Evolutionary conservation across 805 yeast species (phyloP), one percentile per base, ranked within the genome.

Genomic region (Yarrowia osloensis): DNA sequence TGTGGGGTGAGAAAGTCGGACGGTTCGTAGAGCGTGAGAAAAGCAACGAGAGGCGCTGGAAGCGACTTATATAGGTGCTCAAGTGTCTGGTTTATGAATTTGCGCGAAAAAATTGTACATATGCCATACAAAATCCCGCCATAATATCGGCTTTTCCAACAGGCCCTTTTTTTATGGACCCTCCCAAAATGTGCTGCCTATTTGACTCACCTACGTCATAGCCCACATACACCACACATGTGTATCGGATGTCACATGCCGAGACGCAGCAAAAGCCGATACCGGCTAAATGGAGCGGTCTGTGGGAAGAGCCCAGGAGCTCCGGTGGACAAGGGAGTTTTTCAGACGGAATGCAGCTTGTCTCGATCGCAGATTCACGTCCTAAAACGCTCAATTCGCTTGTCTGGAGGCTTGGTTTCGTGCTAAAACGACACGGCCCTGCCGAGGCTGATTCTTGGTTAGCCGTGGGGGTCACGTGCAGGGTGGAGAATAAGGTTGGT

Each of bases 171-270:
- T 42, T 33, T 35, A 46, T 46, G 33, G 52, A 12, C 35, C 11
- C 55, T 13, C 57, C 13, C 13, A 12, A 21, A 31, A 29, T 5
- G 31, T 49, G 28, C 21, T 52, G 40, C 57, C 37, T 33, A 15
- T 21, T 22, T 22, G 21, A 54, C 44, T 37, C 44, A 54, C 35
- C 61, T 35, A 54, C 61, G 61, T 54, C 61, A 54, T 54, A 35
- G 44, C 28, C 57, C 26, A 13, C 31, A 24, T 44, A 17, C 49
- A 44, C 29, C 29, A 13, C n/a, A 22, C 49, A 44, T 44, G 49
- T 46, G 31, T 3, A n/a, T 35, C 44, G 61, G 61, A 54, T 35
- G 61, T 54, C 61, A 54, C 61, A 54, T 54, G 61, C 61, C 61
- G 61, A 54, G 42, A 35, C 61, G 29, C 59, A 33, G 61, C 44